These are phyloP conservation scores for Suillus luteus DNA, from an alignment of 768 basidiomycete genomes.

Conservation along the genomic window DNA sequence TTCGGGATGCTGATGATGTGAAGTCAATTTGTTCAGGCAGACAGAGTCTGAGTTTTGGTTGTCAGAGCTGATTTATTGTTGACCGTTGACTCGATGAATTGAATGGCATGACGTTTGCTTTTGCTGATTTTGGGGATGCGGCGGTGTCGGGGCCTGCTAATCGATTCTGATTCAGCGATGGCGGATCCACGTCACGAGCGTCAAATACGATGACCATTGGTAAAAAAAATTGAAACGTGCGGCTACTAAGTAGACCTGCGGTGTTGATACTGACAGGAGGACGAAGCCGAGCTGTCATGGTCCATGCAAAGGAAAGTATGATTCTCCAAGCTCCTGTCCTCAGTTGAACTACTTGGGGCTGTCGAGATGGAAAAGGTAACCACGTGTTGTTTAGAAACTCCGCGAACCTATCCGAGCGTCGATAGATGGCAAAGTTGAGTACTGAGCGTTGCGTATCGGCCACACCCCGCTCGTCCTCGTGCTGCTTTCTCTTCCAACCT, in stretches of 20 bases:
- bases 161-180: conserved; percentile 1
- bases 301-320: not conserved
- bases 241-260: not conserved
- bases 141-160: not conserved
- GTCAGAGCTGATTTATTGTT: not conserved
- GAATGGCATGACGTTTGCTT: not conserved
- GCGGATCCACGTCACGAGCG: not conserved
- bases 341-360: not conserved
- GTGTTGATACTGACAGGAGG: conserved; percentile 1
- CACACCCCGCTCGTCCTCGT: conserved; percentile 1
- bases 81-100: not conserved
- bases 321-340: conserved; percentile 2
- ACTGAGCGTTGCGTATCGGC: conserved; percentile 4
- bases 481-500: conserved; percentile 1
- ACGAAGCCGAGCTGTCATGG: not conserved
- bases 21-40: conserved; percentile 4
- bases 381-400: conserved; percentile 6
- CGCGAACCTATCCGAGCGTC: not conserved
- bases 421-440: not conserved
- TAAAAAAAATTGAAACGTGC: not conserved
- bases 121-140: conserved; percentile 4
- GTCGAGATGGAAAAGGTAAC: not conserved
- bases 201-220: not conserved
- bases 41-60: not conserved
- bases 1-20: conserved; percentile 18